Evolutionary conservation across 805 yeast genomes (phyloP).

Genomic region (Dipodascus geniculatus): DNA sequence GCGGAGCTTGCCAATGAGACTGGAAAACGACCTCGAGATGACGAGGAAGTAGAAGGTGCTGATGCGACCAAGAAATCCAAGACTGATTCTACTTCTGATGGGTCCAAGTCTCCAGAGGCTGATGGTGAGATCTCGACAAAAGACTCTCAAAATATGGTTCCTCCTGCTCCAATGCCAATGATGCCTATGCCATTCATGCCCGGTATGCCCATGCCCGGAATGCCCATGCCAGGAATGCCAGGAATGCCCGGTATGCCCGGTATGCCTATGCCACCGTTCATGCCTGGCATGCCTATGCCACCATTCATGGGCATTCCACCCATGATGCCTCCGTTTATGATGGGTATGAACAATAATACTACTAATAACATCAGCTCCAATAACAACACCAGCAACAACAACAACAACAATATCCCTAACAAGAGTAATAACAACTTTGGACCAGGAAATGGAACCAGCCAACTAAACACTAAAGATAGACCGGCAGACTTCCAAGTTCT

Average conservation of each 20-base stretch:
- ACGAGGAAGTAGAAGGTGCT: background rate
- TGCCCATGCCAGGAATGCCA: slow-evolving; percentile 16
- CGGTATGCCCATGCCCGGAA: slow-evolving; percentile 9
- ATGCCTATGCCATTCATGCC: slow-evolving; percentile 10
- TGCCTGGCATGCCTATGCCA: slow-evolving; percentile 17
- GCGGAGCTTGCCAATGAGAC: slow-evolving; percentile 6
- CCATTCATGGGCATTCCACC: background rate
- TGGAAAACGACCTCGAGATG: slow-evolving; percentile 4
- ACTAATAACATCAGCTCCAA: background rate
- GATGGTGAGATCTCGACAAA: background rate
- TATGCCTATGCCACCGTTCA: slow-evolving; percentile 14
- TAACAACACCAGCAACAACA: too few species aligned
- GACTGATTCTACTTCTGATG: background rate
- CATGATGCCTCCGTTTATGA: background rate
- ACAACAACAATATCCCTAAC: background rate
- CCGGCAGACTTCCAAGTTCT: background rate
- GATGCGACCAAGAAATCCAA: background rate
- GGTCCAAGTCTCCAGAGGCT: background rate
- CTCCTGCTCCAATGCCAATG: slow-evolving; percentile 8
- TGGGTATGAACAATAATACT: background rate
- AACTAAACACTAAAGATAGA: background rate
- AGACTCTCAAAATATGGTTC: background rate
- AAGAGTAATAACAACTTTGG: background rate
- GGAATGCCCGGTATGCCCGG: slow-evolving; percentile 19
- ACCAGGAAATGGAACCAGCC: background rate